Evolutionary conservation across 345 rosid genomes (phyloP), one percentile per base, ranked within the genome.

Genomic region (Physaria fendleri): DNA sequence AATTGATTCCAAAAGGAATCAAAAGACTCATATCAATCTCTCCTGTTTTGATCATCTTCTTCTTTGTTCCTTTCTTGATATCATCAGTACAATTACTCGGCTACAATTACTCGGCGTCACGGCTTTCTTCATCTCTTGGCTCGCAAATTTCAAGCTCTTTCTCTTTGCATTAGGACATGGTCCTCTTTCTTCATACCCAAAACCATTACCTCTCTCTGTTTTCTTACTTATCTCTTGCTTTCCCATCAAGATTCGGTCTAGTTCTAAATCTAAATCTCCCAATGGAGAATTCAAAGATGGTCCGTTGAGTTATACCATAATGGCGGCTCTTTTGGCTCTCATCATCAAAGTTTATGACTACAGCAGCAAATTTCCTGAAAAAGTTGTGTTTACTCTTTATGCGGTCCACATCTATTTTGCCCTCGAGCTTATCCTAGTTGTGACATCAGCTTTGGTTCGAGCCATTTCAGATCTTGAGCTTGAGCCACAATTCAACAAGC

Each of bases 91-190:
- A 77, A 23, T 55, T 77, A n/a, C n/a, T n/a, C n/a, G n/a, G n/a
- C n/a, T n/a, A n/a, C n/a, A 0, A 23, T 64, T 0, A n/a, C n/a
- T n/a, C n/a, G 84, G 82, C 21, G 16, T 45, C 54, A 77, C 84
- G 0, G 67, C 71, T 1, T 81, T 81, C 48, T 75, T 75, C 71
- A 44, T 77, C 39, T 39, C 75, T 27, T 81, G 89, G 84, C 82
- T 83, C 21, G 80, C 78, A 11, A 81, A 75, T 47, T 83, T 83
- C 81, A 81, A 80, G 68, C 75, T n/a, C n/a, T n/a, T n/a, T n/a
- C n/a, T n/a, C n/a, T n/a, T n/a, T n/a, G n/a, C n/a, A n/a, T n/a
- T n/a, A 81, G 76, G 63, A 4, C 47, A 52, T 2, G 89, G 82
- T 55, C 78, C 79, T 37, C 54, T 81, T 14, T 62, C 46, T 39